Percentiles rank a stretch among this genome's conserved stretches.
Evolutionary conservation across 768 basidiomycete species (phyloP).

Genomic region (Termitomyces sp.): DNA sequence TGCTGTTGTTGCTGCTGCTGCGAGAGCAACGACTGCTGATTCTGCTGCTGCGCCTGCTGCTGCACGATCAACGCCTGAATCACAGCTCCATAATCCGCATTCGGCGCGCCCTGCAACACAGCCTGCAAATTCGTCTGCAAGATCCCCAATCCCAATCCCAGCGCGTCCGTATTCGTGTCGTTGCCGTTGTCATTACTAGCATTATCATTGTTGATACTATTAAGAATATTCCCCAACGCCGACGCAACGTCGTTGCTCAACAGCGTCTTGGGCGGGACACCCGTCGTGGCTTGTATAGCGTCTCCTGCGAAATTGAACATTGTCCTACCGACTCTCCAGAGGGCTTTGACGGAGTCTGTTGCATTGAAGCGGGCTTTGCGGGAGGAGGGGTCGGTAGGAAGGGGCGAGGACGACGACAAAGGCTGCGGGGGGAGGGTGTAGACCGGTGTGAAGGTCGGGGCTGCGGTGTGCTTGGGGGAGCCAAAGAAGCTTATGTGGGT

Average conservation of each 20-base stretch:
- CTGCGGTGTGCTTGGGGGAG: not conserved
- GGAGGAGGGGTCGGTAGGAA: conserved; percentile 13
- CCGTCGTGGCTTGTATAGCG: conserved; percentile 6
- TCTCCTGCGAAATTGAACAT: conserved; percentile 16
- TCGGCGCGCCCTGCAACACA: conserved; percentile 27
- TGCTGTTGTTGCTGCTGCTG: conserved; percentile 10
- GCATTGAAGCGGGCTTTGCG: conserved; percentile 11
- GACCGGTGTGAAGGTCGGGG: not conserved
- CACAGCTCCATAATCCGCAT: conserved; percentile 31
- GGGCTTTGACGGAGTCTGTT: conserved; percentile 6
- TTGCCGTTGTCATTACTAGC: too few species aligned
- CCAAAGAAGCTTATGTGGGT: conserved; percentile 7
- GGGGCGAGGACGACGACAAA: not conserved
- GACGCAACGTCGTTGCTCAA: not conserved
- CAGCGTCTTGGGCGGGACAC: not conserved
- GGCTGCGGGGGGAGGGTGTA: not conserved
- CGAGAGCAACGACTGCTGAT: conserved; percentile 10
- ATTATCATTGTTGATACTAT: conserved; percentile 13
- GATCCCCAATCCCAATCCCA: not conserved
- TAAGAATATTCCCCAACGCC: conserved; percentile 14
- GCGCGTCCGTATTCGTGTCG: too few species aligned
- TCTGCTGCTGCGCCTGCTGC: conserved; percentile 18
- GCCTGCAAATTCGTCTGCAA: conserved; percentile 24
- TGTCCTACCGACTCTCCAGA: conserved; percentile 8
- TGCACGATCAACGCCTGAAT: conserved; percentile 25